Evolutionary conservation across 2,329 filamentous ascomycete genomes (phyloP).

Genomic region (Aspergillus arachidicola): DNA sequence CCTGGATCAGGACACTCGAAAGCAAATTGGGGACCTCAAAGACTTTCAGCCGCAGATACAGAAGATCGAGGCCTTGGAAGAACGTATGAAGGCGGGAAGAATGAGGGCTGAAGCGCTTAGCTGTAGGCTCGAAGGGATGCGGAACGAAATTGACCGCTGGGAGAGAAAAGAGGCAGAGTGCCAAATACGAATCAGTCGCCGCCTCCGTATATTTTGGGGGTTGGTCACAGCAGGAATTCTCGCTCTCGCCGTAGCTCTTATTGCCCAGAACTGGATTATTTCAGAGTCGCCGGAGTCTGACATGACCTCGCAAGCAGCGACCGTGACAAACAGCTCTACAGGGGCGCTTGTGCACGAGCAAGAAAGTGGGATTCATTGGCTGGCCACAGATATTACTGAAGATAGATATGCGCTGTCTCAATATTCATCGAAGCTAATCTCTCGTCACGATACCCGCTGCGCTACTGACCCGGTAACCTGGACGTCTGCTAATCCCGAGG

Average conservation of each 20-base stretch:
- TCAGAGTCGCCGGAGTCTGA: constrained; percentile 5
- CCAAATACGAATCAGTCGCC: constrained; percentile 41
- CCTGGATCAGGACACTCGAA: constrained; percentile 41
- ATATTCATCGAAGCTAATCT: constrained; percentile 25
- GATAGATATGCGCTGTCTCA: constrained; percentile 6
- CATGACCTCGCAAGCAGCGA: constrained; percentile 11
- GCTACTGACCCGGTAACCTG: constrained; percentile 7
- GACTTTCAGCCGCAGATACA: constrained; percentile 42
- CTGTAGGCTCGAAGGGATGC: constrained; percentile 41
- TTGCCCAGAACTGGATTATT: constrained; percentile 29
- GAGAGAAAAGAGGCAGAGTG: constrained; percentile 47
- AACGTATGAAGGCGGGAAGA: constrained; percentile 41
- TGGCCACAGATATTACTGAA: neutral
- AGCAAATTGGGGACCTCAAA: constrained; percentile 40
- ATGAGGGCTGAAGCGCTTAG: constrained; percentile 40
- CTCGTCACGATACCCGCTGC: constrained; percentile 19
- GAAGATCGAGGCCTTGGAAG: constrained; percentile 40
- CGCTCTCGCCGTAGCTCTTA: constrained; percentile 33
- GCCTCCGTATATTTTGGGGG: constrained; percentile 44
- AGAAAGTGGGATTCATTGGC: constrained; percentile 9
- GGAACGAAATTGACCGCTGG: constrained; percentile 44
- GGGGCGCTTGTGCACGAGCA: constrained; percentile 5
- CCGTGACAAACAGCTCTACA: constrained; percentile 18
- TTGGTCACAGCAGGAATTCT: constrained; percentile 29
- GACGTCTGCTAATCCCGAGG: constrained; percentile 2